Base-by-base conservation (phyloP, 2,329 filamentous ascomycete genomes). In the Epichloe hybrida region DNA sequence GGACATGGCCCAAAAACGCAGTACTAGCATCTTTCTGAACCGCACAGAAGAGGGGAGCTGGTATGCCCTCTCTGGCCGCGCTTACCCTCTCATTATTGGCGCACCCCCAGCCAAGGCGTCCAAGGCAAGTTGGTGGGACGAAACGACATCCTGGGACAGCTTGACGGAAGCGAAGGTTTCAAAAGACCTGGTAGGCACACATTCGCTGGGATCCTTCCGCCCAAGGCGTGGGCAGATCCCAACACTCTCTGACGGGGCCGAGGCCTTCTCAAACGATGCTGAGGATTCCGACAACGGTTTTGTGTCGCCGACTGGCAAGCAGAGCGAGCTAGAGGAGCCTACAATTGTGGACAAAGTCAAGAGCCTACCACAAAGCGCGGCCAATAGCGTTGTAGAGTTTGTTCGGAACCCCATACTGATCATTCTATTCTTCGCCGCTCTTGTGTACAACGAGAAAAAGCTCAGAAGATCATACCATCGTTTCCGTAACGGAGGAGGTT, bases 1-100 rank as follows among this genome's bases (percentile, higher is more conserved):
- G n/a, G 65, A 69, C 2, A 68, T 69, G 15, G 69, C 69, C 27
- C 71, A 75, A 37, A 73, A 77, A 45, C 74, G 82, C 35, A 76
- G 74, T 55, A 75, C 77, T 54, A 81, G 79, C 51, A 81, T 96
- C 0, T 95, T 93, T 61, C 76, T 97, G 53, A 95, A 96, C 63
- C 84, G 84, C 57, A 96, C 90, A 2, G 80, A 86, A 51, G 72
- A 75, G n/a, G 91, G 90, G 31, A 86, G 86, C 54, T 97, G 91
- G 89, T 98, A 91, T 65, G 93, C 90, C 35, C 77, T 97, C 68
- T 96, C 91, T 1, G 91, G 94, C 52, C 76, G 75, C 40, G 81
- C 81, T 8, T 97, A 96, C 59, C 93, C 93, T 3, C 76, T 91
- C 9, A 88, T 95, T 31, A 84, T 90, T 21, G 80, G 88, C 49